A percentile compares a stretch with the other conserved stretches of the same genome.
These are phyloP conservation scores for Populus alba DNA, from an alignment of 345 rosid species.

Conservation along the genomic window DNA sequence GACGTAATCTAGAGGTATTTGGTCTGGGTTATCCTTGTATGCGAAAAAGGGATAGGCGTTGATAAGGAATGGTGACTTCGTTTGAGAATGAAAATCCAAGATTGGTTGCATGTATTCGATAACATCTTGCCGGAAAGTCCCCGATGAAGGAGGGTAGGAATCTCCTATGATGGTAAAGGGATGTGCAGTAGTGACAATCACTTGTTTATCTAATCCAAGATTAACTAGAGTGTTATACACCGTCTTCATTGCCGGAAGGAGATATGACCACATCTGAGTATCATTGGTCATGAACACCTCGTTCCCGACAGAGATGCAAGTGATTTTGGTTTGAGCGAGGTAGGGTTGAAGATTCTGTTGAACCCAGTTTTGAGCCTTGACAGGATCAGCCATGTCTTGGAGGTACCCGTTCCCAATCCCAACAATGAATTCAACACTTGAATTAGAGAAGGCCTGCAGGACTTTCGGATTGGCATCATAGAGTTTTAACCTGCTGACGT, in stretches of 20 bases:
- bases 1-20: constrained; percentile 60
- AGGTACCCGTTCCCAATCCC: constrained; percentile 69
- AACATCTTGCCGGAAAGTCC: constrained; percentile 58
- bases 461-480: constrained; percentile 85
- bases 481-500: constrained; percentile 66
- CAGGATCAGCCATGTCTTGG: constrained; percentile 51
- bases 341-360: constrained; percentile 58
- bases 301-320: constrained; percentile 72
- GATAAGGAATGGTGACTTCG: constrained; percentile 68
- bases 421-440: constrained; percentile 68
- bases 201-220: constrained; percentile 69
- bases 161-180: constrained; percentile 46
- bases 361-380: constrained; percentile 65
- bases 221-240: constrained; percentile 42
- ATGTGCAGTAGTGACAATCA: constrained; percentile 69
- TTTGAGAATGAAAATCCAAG: constrained; percentile 60
- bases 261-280: constrained; percentile 25
- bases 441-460: constrained; percentile 64
- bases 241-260: constrained; percentile 79
- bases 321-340: constrained; percentile 54
- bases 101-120: constrained; percentile 49
- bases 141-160: constrained; percentile 79
- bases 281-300: constrained; percentile 60
- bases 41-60: constrained; percentile 91
- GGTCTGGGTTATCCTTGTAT: constrained; percentile 55